Percentiles rank a stretch among this genome's conserved stretches.
Conservation (phyloP, 345 rosid genomes). For the Salix suchowensis region DNA sequence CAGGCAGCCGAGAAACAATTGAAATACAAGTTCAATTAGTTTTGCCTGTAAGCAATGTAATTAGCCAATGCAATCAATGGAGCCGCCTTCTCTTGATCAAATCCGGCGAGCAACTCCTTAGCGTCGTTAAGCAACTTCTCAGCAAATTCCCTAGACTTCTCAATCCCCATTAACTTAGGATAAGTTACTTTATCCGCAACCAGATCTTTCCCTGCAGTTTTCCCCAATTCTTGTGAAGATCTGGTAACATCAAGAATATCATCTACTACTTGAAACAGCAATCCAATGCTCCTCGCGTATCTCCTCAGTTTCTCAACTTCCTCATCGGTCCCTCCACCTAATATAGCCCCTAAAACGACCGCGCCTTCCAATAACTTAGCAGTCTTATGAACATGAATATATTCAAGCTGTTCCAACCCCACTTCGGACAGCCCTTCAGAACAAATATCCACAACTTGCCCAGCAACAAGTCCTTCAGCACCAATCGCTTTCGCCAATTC, state of each 20-base stretch:
- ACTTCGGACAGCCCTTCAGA: constrained; percentile 58
- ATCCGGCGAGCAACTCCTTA: constrained; percentile 48
- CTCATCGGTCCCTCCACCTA: constrained; percentile 70
- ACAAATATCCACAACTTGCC: constrained; percentile 73
- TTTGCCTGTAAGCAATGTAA: constrained; percentile 82
- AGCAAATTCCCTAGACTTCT: constrained; percentile 68
- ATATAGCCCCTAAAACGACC: constrained; percentile 72
- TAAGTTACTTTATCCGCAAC: constrained; percentile 76
- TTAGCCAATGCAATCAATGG: constrained; percentile 86
- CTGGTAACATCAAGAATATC: constrained; percentile 89
- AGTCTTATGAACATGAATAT: constrained; percentile 80
- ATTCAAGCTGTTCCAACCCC: constrained; percentile 71
- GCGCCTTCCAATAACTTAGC: constrained; percentile 75
- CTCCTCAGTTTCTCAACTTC: constrained; percentile 70
- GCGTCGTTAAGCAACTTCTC: constrained; percentile 69
- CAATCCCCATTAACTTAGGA: constrained; percentile 82
- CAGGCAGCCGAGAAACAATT: not conserved
- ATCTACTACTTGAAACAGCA: constrained; percentile 92
- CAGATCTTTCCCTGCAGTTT: constrained; percentile 94
- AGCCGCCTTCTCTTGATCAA: constrained; percentile 62
- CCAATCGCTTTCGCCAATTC: constrained; percentile 74
- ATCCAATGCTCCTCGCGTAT: constrained; percentile 65
- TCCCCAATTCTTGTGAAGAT: constrained; percentile 77
- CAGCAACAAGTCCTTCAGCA: constrained; percentile 69
- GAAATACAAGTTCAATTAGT: constrained; percentile 21